These are phyloP conservation scores for Hypsizygus ulmarius DNA, from an alignment of 1,284 basidiomycete genomes.

Conservation along the genomic window DNA sequence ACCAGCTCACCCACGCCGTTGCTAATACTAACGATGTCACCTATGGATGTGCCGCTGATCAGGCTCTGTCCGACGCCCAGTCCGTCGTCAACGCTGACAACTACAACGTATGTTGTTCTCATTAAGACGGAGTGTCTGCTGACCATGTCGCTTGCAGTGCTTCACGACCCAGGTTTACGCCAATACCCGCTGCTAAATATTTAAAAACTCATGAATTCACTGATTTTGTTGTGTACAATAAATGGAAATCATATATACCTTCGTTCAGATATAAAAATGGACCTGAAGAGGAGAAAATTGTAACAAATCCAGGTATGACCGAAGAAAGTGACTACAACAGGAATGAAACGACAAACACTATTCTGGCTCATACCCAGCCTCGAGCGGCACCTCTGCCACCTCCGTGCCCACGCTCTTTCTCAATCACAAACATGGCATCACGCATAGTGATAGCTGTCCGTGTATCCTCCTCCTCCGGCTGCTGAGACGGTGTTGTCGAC, in stretches of 20 bases:
- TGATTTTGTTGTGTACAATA: too few species aligned
- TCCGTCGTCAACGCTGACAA: slow-evolving; percentile 37
- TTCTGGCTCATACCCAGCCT: slow-evolving; percentile 53
- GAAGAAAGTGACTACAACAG: too few species aligned
- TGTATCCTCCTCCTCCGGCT: slow-evolving; percentile 48
- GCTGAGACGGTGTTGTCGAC: slow-evolving; percentile 30
- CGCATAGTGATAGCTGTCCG: slow-evolving; percentile 62
- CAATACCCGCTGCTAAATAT: slow-evolving; percentile 27
- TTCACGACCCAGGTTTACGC: slow-evolving; percentile 40
- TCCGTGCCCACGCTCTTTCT: slow-evolving; percentile 75
- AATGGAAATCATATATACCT: too few species aligned
- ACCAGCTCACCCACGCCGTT: slow-evolving; percentile 37
- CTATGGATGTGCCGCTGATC: slow-evolving; percentile 37
- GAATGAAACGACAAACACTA: neutral
- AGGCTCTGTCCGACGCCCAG: slow-evolving; percentile 31
- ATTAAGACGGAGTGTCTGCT: neutral
- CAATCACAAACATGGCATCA: slow-evolving; percentile 78
- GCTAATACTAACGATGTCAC: slow-evolving; percentile 33
- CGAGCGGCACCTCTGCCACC: slow-evolving; percentile 70
- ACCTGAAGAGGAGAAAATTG: too few species aligned
- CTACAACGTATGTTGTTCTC: slow-evolving; percentile 33
- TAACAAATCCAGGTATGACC: too few species aligned
- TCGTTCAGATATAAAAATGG: too few species aligned
- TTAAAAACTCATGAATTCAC: too few species aligned
- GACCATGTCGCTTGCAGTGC: slow-evolving; percentile 27